Conservation (phyloP, 2,329 filamentous ascomycete genomes). For the Penicillium freii region DNA sequence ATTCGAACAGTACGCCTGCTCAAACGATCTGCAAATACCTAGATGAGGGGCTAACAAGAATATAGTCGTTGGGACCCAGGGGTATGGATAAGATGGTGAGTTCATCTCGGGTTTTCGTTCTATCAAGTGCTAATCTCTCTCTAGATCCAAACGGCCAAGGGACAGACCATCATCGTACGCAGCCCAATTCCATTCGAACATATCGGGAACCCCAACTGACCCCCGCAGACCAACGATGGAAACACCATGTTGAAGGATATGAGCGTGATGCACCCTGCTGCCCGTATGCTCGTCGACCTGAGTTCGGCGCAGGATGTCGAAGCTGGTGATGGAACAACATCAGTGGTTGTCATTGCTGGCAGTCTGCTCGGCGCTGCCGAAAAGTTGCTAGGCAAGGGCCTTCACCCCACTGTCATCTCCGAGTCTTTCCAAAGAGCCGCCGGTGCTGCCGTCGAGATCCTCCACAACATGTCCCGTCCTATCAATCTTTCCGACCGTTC, state of each 20-base stretch:
- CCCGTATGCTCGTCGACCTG: constrained; percentile 97
- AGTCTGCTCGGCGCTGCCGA: constrained; percentile 92
- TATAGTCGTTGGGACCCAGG: constrained; percentile 79
- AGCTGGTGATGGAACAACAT: constrained; percentile 96
- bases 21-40: constrained; percentile 13
- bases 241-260: constrained; percentile 99
- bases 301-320: constrained; percentile 97
- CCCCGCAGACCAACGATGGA: constrained; percentile 80
- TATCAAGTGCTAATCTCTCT: constrained; percentile 24
- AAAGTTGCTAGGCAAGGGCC: constrained; percentile 81
- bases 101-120: not conserved
- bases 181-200: constrained; percentile 14
- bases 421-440: constrained; percentile 96
- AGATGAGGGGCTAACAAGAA: constrained; percentile 42
- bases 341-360: constrained; percentile 95
- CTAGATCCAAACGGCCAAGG: constrained; percentile 86
- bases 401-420: constrained; percentile 96
- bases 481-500: constrained; percentile 84
- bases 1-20: constrained; percentile 69
- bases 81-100: constrained; percentile 96
- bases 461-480: constrained; percentile 94
- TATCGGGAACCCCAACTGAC: constrained; percentile 28
- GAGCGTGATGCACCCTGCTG: constrained; percentile 98
- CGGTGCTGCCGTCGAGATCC: constrained; percentile 78
- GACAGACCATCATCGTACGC: constrained; percentile 84